phyloP scores from a whole-genome alignment of 2,329 filamentous ascomycete species.

The Lasiodiplodia citricola region DNA sequence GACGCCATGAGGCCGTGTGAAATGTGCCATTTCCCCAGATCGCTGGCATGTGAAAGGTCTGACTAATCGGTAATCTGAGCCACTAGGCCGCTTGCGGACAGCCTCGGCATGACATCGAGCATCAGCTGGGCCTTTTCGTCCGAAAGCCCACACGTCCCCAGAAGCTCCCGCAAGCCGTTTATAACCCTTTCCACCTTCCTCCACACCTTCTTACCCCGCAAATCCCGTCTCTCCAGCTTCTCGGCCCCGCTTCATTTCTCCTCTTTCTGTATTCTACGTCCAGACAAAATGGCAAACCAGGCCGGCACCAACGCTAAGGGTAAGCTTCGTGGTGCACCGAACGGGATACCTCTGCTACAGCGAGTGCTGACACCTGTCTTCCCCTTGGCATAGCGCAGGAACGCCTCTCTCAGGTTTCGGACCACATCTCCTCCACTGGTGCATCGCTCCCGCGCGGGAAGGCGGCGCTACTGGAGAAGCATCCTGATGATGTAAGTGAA shows the following conservation, averaged over 20 bases:
- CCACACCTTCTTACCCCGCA: constrained; percentile 1
- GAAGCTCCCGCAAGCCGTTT: not conserved
- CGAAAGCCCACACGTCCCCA: constrained; percentile 1
- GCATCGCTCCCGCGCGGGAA: constrained; percentile 44
- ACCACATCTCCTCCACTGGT: constrained; percentile 57
- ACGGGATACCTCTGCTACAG: not conserved
- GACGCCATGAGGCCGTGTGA: constrained; percentile 7
- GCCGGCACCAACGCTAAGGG: constrained; percentile 35
- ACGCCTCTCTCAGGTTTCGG: constrained; percentile 64
- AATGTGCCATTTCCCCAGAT: not conserved
- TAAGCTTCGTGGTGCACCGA: not conserved
- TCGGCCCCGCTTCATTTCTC: not conserved
- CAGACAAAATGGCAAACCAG: constrained; percentile 43
- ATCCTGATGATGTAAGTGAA: constrained; percentile 60
- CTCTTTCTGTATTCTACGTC: not conserved
- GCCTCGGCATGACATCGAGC: constrained; percentile 30
- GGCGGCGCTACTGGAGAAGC: constrained; percentile 56
- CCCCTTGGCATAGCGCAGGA: constrained; percentile 54
- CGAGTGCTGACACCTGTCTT: not conserved
- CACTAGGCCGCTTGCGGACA: constrained; percentile 28
- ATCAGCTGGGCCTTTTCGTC: constrained; percentile 21
- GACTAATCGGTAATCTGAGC: not conserved
- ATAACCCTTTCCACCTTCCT: constrained; percentile 1
- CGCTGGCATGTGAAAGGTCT: constrained; percentile 33
- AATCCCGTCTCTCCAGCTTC: constrained; percentile 24